Evolutionary conservation across 2,329 filamentous ascomycete genomes (phyloP).

Genomic region (Drechslerella stenobrocha): DNA sequence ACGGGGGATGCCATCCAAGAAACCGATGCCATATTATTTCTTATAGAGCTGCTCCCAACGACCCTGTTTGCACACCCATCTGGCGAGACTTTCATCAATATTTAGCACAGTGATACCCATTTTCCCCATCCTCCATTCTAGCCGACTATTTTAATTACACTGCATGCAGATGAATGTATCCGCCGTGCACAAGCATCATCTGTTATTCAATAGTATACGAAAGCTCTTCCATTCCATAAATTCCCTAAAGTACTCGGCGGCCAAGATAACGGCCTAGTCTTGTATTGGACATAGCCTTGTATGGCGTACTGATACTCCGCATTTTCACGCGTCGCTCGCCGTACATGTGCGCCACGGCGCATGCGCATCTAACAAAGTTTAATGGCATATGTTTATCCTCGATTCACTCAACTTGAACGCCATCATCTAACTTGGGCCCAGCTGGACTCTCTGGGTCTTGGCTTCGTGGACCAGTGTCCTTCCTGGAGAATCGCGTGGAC

Average conservation of each 20-base stretch:
- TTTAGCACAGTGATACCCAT: slow-evolving; percentile 44
- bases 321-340: too few relatives aligned
- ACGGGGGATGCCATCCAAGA: slow-evolving; percentile 97
- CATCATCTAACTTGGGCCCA: too few relatives aligned
- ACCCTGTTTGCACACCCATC: slow-evolving; percentile 32
- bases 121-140: not conserved
- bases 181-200: slow-evolving; percentile 12
- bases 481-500: not conserved
- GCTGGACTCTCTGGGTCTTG: too few relatives aligned
- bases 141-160: slow-evolving; percentile 12
- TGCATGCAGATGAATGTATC: slow-evolving; percentile 9
- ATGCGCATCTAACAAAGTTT: too few relatives aligned
- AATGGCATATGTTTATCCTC: too few relatives aligned
- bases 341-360: too few relatives aligned
- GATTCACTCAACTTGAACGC: too few relatives aligned
- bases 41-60: slow-evolving; percentile 59
- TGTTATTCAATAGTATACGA: slow-evolving; percentile 19
- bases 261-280: too few relatives aligned
- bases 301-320: too few relatives aligned
- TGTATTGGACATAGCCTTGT: too few relatives aligned
- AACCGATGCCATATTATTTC: slow-evolving; percentile 96
- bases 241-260: too few relatives aligned
- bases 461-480: too few relatives aligned
- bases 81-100: slow-evolving; percentile 14
- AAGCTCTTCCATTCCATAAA: slow-evolving; percentile 10